A percentile compares a stretch with the other conserved stretches of the same genome.
Evolutionary conservation across 495 filamentous ascomycete genomes (phyloP).

Genomic region (Gamarada debralockiae): DNA sequence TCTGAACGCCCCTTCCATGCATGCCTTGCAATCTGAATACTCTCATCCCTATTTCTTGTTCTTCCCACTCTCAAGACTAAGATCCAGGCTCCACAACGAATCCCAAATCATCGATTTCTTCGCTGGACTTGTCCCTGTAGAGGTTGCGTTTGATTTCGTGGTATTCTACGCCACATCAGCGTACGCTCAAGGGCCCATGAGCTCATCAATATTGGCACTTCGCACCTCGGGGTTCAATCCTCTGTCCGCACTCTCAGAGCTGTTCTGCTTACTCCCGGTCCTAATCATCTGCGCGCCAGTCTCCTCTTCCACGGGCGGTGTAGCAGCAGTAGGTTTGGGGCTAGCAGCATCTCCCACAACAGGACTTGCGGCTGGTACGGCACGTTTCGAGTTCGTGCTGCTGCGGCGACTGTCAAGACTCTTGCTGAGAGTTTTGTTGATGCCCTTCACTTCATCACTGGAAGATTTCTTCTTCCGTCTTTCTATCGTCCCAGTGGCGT

Average conservation of each 20-base stretch:
- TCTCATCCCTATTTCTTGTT: conserved; percentile 19
- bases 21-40: conserved; percentile 4
- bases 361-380: conserved; percentile 26
- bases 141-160: conserved; percentile 18
- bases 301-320: conserved; percentile 20
- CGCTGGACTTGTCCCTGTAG: conserved; percentile 24
- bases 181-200: conserved; percentile 28
- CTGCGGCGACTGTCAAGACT: conserved; percentile 88
- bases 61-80: conserved; percentile 28
- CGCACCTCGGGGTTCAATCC: conserved; percentile 29
- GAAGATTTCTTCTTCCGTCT: conserved; percentile 44
- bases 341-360: conserved; percentile 21
- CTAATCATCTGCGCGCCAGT: conserved; percentile 46
- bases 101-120: conserved; percentile 49
- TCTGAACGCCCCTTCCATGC: not conserved
- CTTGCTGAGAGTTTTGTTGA: conserved; percentile 74
- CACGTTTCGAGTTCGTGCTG: conserved; percentile 77
- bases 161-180: conserved; percentile 19
- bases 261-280: conserved; percentile 23
- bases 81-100: conserved; percentile 47
- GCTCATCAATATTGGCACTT: conserved; percentile 28
- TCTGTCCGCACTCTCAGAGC: conserved; percentile 13
- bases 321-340: conserved; percentile 10
- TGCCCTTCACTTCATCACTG: conserved; percentile 57
- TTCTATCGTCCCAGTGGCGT: conserved; percentile 67